A percentile compares a stretch with the other conserved stretches of the same genome.
phyloP scores from a whole-genome alignment of 75 land plant species.

The Gnetum montanum region DNA sequence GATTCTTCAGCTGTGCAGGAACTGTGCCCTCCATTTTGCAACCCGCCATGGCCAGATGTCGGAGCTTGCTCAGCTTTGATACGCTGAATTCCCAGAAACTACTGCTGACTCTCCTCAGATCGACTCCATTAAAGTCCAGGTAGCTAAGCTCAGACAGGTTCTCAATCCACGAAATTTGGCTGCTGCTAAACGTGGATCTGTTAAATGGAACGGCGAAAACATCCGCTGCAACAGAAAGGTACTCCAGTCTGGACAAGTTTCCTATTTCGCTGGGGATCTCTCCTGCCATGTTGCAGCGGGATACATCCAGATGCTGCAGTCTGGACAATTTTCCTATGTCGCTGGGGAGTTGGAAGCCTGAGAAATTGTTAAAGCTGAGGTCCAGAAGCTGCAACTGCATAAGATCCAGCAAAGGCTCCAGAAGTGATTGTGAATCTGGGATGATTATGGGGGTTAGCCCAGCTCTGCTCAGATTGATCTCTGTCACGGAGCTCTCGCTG shows the following conservation, averaged over 20 bases:
- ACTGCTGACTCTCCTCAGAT: background rate
- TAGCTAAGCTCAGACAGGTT: background rate
- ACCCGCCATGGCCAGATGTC: background rate
- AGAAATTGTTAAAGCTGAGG: slow-evolving; percentile 18
- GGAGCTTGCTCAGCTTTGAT: background rate
- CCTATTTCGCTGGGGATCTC: slow-evolving; percentile 15
- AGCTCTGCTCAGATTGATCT: background rate
- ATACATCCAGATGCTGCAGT: slow-evolving; percentile 17
- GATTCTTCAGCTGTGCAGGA: slow-evolving; percentile 6
- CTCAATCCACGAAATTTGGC: background rate
- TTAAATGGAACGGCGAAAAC: background rate
- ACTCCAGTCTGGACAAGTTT: slow-evolving; percentile 13
- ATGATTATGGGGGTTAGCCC: background rate
- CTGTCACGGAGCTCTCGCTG: background rate
- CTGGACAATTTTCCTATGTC: slow-evolving; percentile 13
- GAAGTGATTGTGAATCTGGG: too few species aligned
- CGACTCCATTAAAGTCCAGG: slow-evolving; percentile 1
- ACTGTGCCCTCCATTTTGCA: slow-evolving; percentile 10
- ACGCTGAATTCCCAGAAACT: background rate
- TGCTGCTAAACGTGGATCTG: background rate
- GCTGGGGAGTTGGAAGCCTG: slow-evolving; percentile 9
- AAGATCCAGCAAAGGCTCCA: slow-evolving; percentile 13
- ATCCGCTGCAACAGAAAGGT: background rate
- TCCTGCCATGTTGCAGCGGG: slow-evolving; percentile 13
- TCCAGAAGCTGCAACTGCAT: slow-evolving; percentile 14